Evolutionary conservation across 2,329 filamentous ascomycete genomes (phyloP).

Genomic region (Arthrinium puccinioides): DNA sequence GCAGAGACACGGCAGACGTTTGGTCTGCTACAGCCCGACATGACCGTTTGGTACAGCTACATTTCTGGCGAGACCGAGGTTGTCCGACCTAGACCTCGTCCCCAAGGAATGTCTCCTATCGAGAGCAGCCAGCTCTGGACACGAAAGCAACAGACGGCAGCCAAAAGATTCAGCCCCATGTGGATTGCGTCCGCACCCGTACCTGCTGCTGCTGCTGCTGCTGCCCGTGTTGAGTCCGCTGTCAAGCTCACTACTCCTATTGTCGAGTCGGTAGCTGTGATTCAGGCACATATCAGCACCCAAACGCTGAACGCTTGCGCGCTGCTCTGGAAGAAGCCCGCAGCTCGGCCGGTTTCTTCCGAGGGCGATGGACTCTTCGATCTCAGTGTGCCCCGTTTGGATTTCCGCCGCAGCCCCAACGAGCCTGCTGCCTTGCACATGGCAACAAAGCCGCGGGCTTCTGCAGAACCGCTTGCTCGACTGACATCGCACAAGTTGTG

Average conservation of each 20-base stretch:
- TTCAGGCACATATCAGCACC: too few relatives aligned
- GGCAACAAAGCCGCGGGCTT: constrained; percentile 9
- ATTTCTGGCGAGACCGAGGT: constrained; percentile 16
- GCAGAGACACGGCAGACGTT: constrained; percentile 2
- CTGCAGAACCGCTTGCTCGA: constrained; percentile 15
- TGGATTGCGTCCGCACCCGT: too few relatives aligned
- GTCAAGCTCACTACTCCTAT: background rate
- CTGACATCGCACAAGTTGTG: constrained; percentile 28
- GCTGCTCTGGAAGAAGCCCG: constrained; percentile 11
- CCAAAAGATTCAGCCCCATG: background rate
- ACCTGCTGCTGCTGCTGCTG: too few relatives aligned
- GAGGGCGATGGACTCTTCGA: constrained; percentile 12
- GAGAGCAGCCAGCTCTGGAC: constrained; percentile 31
- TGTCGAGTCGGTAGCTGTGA: too few relatives aligned
- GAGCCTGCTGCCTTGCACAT: constrained; percentile 11
- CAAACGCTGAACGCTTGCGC: background rate
- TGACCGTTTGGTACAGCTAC: constrained; percentile 27
- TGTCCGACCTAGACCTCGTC: constrained; percentile 20
- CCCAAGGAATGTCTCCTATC: constrained; percentile 20
- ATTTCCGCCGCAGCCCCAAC: constrained; percentile 12
- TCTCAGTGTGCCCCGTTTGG: constrained; percentile 9
- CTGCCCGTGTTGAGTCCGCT: too few relatives aligned
- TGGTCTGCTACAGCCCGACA: constrained; percentile 28
- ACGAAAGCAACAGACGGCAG: background rate
- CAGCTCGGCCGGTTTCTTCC: background rate